Conservation (phyloP, 2,329 filamentous ascomycete species). For the Fusarium denticulatum region DNA sequence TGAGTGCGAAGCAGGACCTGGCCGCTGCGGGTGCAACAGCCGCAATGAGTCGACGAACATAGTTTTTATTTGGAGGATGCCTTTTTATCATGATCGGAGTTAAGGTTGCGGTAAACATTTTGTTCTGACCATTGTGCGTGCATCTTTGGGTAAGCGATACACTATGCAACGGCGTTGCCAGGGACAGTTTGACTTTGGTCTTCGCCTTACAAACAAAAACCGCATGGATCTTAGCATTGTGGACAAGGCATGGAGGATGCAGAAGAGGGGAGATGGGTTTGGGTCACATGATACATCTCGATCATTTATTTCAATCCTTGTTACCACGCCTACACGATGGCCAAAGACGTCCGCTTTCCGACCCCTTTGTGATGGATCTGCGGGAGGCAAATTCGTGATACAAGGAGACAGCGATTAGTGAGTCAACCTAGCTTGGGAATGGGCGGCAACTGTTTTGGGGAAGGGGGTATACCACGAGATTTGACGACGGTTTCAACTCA, state of each 20-base stretch:
- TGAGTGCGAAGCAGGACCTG: slow-evolving; percentile 67
- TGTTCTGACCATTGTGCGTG: slow-evolving; percentile 35
- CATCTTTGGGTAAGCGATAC: slow-evolving; percentile 40
- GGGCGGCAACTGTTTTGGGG: slow-evolving; percentile 18
- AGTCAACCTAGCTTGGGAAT: slow-evolving; percentile 32
- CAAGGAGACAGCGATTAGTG: slow-evolving; percentile 13
- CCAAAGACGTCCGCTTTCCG: slow-evolving; percentile 21
- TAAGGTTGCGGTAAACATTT: slow-evolving; percentile 37
- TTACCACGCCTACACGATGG: slow-evolving; percentile 31
- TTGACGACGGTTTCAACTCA: slow-evolving; percentile 33
- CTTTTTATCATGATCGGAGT: slow-evolving; percentile 40
- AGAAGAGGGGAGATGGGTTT: slow-evolving; percentile 12
- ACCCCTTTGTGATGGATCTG: slow-evolving; percentile 20
- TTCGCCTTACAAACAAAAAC: slow-evolving; percentile 21
- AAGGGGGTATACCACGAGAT: slow-evolving; percentile 39
- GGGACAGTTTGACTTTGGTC: slow-evolving; percentile 13
- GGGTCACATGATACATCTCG: slow-evolving; percentile 18
- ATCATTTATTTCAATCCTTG: slow-evolving; percentile 29
- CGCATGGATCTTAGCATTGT: slow-evolving; percentile 30
- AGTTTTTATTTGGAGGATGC: slow-evolving; percentile 15
- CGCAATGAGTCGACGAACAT: slow-evolving; percentile 66
- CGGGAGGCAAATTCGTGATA: slow-evolving; percentile 33
- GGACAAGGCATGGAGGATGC: slow-evolving; percentile 3
- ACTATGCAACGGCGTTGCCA: slow-evolving; percentile 32
- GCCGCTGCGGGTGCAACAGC: slow-evolving; percentile 67